Evolutionary conservation across 1,139 yeast genomes (phyloP).

Genomic region (Candida dubliniensis): DNA sequence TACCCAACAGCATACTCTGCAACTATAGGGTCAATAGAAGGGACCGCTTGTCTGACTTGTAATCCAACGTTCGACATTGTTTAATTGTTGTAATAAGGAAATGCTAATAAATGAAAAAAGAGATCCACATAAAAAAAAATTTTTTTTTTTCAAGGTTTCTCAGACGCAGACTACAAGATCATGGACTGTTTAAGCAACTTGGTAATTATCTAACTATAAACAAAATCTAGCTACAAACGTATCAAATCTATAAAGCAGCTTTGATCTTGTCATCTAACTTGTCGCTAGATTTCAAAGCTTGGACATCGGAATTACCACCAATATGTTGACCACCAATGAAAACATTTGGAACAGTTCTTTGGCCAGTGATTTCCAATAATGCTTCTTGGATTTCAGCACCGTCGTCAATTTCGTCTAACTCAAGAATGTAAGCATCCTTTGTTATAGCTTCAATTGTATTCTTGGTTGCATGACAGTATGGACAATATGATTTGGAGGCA

Average conservation of each 20-base stretch:
- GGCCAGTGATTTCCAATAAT: slow-evolving; percentile 75
- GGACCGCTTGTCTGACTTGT: slow-evolving; percentile 86
- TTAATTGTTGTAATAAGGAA: neutral
- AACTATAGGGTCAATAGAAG: slow-evolving; percentile 84
- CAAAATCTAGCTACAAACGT: too few species aligned
- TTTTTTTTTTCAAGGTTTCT: neutral
- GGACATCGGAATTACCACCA: slow-evolving; percentile 92
- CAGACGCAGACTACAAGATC: neutral
- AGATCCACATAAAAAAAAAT: neutral
- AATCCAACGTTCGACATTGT: slow-evolving; percentile 54
- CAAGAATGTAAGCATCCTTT: slow-evolving; percentile 59
- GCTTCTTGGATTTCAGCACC: slow-evolving; percentile 72
- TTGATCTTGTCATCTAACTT: slow-evolving; percentile 38
- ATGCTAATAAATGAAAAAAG: slow-evolving; percentile 1
- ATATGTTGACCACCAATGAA: slow-evolving; percentile 88
- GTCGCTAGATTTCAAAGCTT: slow-evolving; percentile 48
- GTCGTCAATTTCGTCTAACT: slow-evolving; percentile 53
- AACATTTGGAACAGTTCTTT: slow-evolving; percentile 89
- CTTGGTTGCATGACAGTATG: slow-evolving; percentile 70
- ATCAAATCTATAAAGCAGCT: slow-evolving; percentile 34
- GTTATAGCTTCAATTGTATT: slow-evolving; percentile 53
- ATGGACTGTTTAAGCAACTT: neutral
- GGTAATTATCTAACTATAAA: neutral
- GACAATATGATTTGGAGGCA: slow-evolving; percentile 77
- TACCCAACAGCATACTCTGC: slow-evolving; percentile 92